These are phyloP conservation scores for Diphasiastrum complanatum DNA, from an alignment of 83 land plant genomes.

Conservation along the genomic window DNA sequence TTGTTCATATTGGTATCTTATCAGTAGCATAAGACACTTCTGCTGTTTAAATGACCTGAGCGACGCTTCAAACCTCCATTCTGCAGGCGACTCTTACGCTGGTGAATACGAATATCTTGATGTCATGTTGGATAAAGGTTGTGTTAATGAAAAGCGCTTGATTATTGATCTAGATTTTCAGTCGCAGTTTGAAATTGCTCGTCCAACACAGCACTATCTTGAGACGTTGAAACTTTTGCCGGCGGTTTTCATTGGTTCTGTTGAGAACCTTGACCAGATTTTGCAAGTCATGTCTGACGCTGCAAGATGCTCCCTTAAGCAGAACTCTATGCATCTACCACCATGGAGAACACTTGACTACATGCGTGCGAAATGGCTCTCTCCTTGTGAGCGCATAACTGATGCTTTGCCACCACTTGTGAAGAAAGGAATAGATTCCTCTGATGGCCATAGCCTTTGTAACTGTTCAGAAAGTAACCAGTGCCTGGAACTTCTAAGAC, in stretches of 20 bases:
- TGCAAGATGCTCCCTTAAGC: slow-evolving; percentile 63
- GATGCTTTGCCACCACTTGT: slow-evolving; percentile 3
- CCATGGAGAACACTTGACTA: slow-evolving; percentile 95
- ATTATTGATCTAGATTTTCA: slow-evolving; percentile 81
- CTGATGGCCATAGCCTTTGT: too few species aligned
- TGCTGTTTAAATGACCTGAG: too few species aligned
- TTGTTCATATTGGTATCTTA: too few species aligned
- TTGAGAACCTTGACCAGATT: slow-evolving; percentile 43
- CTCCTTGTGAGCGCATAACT: slow-evolving; percentile 44
- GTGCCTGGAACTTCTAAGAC: too few species aligned
- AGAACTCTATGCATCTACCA: slow-evolving; percentile 89
- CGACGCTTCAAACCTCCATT: too few species aligned
- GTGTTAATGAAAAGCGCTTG: slow-evolving; percentile 39
- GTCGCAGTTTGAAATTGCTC: slow-evolving; percentile 87
- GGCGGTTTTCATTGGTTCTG: slow-evolving; percentile 55
- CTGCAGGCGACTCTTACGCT: too few species aligned
- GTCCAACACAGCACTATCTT: slow-evolving; percentile 69
- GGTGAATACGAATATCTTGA: slow-evolving; percentile 94
- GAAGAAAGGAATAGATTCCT: slow-evolving; percentile 4
- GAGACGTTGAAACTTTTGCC: slow-evolving; percentile 63
- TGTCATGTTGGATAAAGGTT: slow-evolving; percentile 42
- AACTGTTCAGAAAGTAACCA: too few species aligned
- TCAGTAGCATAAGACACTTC: too few species aligned
- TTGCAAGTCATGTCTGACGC: slow-evolving; percentile 87
- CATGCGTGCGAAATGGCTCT: slow-evolving; percentile 80